These are phyloP conservation scores for Nemania sp. DNA, from an alignment of 2,329 filamentous ascomycete species.

Conservation along the genomic window DNA sequence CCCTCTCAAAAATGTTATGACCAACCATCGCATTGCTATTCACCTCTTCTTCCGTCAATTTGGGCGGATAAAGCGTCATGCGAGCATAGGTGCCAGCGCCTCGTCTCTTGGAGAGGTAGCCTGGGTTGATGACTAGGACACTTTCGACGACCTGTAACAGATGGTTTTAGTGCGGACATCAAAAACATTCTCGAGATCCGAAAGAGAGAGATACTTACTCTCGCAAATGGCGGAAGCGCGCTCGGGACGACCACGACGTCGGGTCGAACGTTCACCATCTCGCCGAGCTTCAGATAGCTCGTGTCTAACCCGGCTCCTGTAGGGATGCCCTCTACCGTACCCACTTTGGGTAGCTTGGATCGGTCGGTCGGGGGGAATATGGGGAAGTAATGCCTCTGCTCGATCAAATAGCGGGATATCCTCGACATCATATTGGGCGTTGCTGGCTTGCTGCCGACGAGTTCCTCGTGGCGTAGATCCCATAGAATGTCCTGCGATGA, in stretches of 20 bases:
- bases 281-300: constrained; percentile 83
- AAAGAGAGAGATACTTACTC: constrained; percentile 58
- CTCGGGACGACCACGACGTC: constrained; percentile 86
- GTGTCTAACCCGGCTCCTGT: constrained; percentile 82
- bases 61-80: constrained; percentile 72
- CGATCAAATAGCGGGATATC: constrained; percentile 77
- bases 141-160: constrained; percentile 79
- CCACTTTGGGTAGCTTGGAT: constrained; percentile 67
- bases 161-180: constrained; percentile 11
- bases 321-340: constrained; percentile 61
- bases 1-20: constrained; percentile 80
- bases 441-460: constrained; percentile 59
- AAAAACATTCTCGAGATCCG: too few relatives aligned
- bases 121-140: constrained; percentile 89
- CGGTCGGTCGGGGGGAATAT: constrained; percentile 81
- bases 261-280: constrained; percentile 84
- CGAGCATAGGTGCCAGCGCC: constrained; percentile 85
- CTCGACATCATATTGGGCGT: constrained; percentile 69
- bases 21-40: constrained; percentile 62
- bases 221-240: constrained; percentile 82
- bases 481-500: constrained; percentile 83
- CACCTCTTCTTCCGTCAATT: constrained; percentile 61
- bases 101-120: constrained; percentile 80
- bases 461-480: constrained; percentile 78
- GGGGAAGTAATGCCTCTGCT: constrained; percentile 90